phyloP scores from a whole-genome alignment of 495 filamentous ascomycete species.

The Lichenothelia convexa region DNA sequence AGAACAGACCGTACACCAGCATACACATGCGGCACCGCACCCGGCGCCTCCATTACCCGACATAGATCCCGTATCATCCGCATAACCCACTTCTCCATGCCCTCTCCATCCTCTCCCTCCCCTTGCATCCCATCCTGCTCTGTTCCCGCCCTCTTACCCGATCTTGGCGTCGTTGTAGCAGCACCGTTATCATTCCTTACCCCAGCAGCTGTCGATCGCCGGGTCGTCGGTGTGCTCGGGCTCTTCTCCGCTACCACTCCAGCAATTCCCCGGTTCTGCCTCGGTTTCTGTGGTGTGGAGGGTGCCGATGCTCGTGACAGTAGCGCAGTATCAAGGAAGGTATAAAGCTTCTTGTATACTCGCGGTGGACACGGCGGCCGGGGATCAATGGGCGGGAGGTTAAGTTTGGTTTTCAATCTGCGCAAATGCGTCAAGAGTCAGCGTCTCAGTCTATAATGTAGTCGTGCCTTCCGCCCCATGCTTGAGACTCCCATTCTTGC shows the following conservation, averaged over 20 bases:
- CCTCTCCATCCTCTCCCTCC: conserved; percentile 2
- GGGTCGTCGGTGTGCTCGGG: neutral
- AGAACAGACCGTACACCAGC: conserved; percentile 40
- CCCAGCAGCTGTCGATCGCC: neutral
- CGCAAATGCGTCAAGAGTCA: conserved; percentile 1
- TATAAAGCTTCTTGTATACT: conserved; percentile 69
- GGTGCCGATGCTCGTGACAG: conserved; percentile 19
- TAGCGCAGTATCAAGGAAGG: conserved; percentile 58
- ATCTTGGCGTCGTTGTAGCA: neutral
- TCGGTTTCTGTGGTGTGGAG: conserved; percentile 14
- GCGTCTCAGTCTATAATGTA: neutral
- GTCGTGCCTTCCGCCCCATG: neutral
- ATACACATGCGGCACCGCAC: conserved; percentile 44
- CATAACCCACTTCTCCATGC: conserved; percentile 48
- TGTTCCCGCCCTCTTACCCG: conserved; percentile 2
- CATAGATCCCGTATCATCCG: conserved; percentile 47
- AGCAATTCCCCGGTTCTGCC: too few relatives aligned
- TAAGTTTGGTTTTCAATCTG: conserved; percentile 65
- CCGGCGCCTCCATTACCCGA: conserved; percentile 37
- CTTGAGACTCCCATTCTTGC: too few relatives aligned
- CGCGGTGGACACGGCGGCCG: conserved; percentile 68
- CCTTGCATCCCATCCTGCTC: too few relatives aligned
- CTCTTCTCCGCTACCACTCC: too few relatives aligned
- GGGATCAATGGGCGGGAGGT: conserved; percentile 64
- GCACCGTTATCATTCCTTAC: neutral